Evolutionary conservation across 1,284 basidiomycete species (phyloP), one percentile per base, ranked within the genome.

Genomic region (Boletellus sp.): DNA sequence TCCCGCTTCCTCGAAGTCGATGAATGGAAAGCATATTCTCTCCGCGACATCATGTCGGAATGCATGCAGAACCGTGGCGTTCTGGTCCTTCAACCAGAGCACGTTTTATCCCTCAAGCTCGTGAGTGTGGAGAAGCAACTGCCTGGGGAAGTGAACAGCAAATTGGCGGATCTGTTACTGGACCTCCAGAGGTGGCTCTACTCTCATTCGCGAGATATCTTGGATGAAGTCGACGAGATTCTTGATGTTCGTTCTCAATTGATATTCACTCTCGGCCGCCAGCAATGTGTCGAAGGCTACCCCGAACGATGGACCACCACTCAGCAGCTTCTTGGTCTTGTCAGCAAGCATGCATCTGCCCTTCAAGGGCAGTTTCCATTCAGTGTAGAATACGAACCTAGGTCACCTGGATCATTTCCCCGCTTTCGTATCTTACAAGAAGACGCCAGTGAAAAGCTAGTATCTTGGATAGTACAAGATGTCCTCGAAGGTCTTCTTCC

Each of bases 201-300:
- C 18, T 47, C 50, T 1, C 38, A 58, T 24, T 62, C 69, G 15
- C 66, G 76, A 5, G 78, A 80, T 47, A 65, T 80, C 26, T 59
- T 80, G 5, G 78, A 80, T 47, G 78, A 80, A 56, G 77, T 75
- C 53, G 78, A 80, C 47, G 78, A 79, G 51, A 67, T 80, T 35
- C 66, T 80, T 1, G 70, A 72, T 47, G 70, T 74, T 32, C 65
- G 70, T 0, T 79, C 76, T 45, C 78, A 79, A 44, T 61, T 80
- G 1, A 64, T 80, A 6, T 80, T 79, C 52, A 74, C 77, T 0
- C 58, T 73, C 5, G 75, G 75, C n/a, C 46, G 59, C 3, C 73
- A 76, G 39, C 57, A 51, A 22, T 60, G 70, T 3, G 47, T 78
- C 5, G 73, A 80, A 26, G 69, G 69, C 42, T 66, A 70, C 24